Evolutionary conservation across 768 basidiomycete genomes (phyloP).

Genomic region (Clitopilus hobsonii): DNA sequence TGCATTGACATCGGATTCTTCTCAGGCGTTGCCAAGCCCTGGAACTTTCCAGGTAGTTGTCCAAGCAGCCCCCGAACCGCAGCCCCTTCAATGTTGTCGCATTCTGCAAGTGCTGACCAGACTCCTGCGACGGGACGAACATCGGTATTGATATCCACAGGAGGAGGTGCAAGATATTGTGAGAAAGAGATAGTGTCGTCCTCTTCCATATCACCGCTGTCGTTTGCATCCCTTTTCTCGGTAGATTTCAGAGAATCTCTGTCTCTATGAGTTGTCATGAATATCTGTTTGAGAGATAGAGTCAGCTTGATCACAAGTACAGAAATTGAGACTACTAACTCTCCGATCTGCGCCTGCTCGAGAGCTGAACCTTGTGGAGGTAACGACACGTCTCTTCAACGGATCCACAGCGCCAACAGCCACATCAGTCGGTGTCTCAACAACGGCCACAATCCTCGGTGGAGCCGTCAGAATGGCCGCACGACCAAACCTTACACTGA

Average conservation of each 20-base stretch:
- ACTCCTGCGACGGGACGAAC: slow-evolving; percentile 68
- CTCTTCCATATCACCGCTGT: slow-evolving; percentile 19
- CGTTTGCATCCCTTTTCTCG: slow-evolving; percentile 18
- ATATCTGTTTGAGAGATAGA: slow-evolving; percentile 43
- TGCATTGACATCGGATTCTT: slow-evolving; percentile 97
- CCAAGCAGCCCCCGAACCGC: slow-evolving; percentile 59
- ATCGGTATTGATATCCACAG: slow-evolving; percentile 60
- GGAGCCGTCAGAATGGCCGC: slow-evolving; percentile 78
- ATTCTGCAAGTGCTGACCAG: slow-evolving; percentile 63
- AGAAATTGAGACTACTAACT: slow-evolving; percentile 37
- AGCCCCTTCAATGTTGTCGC: slow-evolving; percentile 23
- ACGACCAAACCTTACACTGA: slow-evolving; percentile 54
- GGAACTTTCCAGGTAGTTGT: slow-evolving; percentile 60
- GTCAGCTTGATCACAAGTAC: slow-evolving; percentile 3
- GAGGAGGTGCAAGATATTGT: slow-evolving; percentile 12
- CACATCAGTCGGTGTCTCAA: slow-evolving; percentile 77
- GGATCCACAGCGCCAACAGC: slow-evolving; percentile 89
- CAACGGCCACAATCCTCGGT: slow-evolving; percentile 77
- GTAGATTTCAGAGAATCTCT: slow-evolving; percentile 24
- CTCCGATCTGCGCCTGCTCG: slow-evolving; percentile 76
- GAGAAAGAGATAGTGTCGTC: slow-evolving; percentile 14
- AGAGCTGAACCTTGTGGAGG: slow-evolving; percentile 84
- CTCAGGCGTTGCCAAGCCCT: slow-evolving; percentile 79
- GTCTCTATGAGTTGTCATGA: slow-evolving; percentile 78
- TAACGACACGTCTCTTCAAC: slow-evolving; percentile 77